Base-by-base conservation (phyloP, 169 alveolate genomes). In the Plasmodium gallinaceum region DNA sequence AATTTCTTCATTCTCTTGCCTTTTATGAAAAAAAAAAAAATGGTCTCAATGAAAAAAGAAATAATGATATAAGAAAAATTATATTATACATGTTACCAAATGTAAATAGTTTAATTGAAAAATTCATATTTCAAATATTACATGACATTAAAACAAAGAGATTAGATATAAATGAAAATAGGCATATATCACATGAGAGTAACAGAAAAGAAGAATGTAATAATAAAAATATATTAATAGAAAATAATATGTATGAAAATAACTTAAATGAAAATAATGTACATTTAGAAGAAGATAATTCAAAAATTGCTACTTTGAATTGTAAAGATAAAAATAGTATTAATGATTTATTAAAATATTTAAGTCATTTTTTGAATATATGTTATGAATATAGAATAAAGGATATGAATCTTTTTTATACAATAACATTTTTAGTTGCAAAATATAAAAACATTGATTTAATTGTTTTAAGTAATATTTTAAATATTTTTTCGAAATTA, bases 301-400 rank as follows among this genome's bases (percentile, higher is more conserved):
- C 20, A 45, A 64, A 64, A 18, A 64, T 26, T 32, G 57, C 22
- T 7, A 14, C n/a, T 8, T 8, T 37, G 9, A 64, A 64, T 8
- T 26, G n/a, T 14, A 32, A n/a, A 26, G 73, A 14, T 22, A n/a
- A 3, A 12, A 43, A 54, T 24, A 43, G 42, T 16, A 20, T 3
- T 7, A 14, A 52, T 16, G 3, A 18, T 24, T 26, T 74, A 12
- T 58, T 74, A 16, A 78, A 78, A 78, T 32, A 70, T 0, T 12
- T 78, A 22, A 78, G 89, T 10, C 89, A 78, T 45, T 51, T 78
- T 8, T 20, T 69, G 22, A 78, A 78, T 51, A 70, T 78, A 26
- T 65, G n/a, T 22, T 46, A 78, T 22, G 69, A 65, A 14, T 70
- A 78, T 14, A 65, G 18, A 52, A 64, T 78, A 12, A 45, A 24